Evolutionary conservation across 805 yeast genomes (phyloP).

Genomic region (Millerozyma miso): DNA sequence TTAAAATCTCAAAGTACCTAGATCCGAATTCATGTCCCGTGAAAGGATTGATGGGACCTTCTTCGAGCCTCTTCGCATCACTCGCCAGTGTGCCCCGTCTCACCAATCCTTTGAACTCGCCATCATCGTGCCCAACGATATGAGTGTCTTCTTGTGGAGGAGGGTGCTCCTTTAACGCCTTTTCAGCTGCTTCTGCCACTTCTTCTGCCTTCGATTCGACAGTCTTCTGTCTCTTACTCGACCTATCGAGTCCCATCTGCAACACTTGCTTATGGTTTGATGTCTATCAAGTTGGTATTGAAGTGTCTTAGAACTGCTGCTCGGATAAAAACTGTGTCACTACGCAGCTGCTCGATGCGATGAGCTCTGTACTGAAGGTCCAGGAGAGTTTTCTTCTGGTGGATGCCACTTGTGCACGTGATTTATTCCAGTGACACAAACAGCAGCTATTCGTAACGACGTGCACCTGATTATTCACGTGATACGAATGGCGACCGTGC

Average conservation of each 20-base stretch:
- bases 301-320: neutral
- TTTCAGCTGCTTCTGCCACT: constrained; percentile 67
- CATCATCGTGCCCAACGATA: constrained; percentile 57
- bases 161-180: constrained; percentile 46
- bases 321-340: neutral
- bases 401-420: neutral
- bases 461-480: no score
- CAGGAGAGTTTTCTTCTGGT: neutral
- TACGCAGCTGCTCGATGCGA: neutral
- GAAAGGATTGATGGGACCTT: constrained; percentile 68
- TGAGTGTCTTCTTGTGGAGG: constrained; percentile 31
- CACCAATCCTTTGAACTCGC: constrained; percentile 52
- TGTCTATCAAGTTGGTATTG: neutral
- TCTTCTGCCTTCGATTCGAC: constrained; percentile 55
- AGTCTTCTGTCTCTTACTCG: constrained; percentile 47
- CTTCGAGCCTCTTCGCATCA: constrained; percentile 57
- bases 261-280: neutral
- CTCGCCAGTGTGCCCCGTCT: constrained; percentile 66
- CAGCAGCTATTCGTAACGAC: neutral
- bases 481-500: no score
- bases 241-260: constrained; percentile 31
- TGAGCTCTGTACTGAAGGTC: neutral
- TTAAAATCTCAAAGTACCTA: constrained; percentile 73
- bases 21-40: constrained; percentile 61
- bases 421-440: neutral